Percentiles rank a stretch among this genome's conserved stretches.
Evolutionary conservation across 116 monocot genomes (phyloP).

Genomic region (Papilionanthe hybrid): DNA sequence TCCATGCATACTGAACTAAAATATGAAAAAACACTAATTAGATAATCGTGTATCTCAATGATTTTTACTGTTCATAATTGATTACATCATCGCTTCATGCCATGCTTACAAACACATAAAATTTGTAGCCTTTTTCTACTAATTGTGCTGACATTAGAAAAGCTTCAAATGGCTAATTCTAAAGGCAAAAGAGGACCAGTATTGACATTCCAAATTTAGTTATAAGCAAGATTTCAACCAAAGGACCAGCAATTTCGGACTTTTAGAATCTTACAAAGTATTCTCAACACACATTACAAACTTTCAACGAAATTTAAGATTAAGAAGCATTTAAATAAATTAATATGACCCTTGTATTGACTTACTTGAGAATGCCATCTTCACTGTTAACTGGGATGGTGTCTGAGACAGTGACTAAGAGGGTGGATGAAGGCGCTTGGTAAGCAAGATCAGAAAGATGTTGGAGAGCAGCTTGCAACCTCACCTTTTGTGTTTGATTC

Average conservation of each 20-base stretch:
- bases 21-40: neutral
- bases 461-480: slow-evolving; percentile 67
- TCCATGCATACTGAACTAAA: neutral
- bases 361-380: slow-evolving; percentile 90
- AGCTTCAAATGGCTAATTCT: neutral
- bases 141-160: neutral
- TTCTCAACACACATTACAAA: neutral
- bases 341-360: neutral
- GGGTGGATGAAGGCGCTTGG: slow-evolving; percentile 18
- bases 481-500: slow-evolving; percentile 76
- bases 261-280: neutral
- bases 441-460: slow-evolving; percentile 50
- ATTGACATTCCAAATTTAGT: neutral
- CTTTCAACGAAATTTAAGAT: neutral
- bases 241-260: neutral
- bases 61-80: neutral
- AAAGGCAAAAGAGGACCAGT: neutral
- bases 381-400: slow-evolving; percentile 75
- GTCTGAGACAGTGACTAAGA: slow-evolving; percentile 70
- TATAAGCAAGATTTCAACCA: neutral
- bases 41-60: neutral
- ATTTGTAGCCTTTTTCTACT: neutral
- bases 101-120: neutral
- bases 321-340: neutral
- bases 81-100: neutral